Percentiles rank a stretch among this genome's conserved stretches.
Conservation (phyloP, 345 rosid genomes). For the Hibiscus tridactylites region DNA sequence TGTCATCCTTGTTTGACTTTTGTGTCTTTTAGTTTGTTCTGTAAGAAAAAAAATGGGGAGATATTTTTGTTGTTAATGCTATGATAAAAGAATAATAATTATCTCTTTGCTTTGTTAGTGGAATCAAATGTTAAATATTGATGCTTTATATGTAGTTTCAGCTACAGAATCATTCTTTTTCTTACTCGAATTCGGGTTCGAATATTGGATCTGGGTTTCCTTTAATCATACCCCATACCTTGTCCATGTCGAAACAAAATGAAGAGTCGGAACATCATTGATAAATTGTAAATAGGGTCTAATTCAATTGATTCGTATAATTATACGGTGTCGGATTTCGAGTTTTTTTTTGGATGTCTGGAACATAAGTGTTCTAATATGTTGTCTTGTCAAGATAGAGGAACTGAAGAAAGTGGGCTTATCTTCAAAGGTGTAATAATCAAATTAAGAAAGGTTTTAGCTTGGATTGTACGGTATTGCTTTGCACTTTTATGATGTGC, state of each 20-base stretch:
- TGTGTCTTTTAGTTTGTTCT: not conserved
- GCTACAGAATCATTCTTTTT: not conserved
- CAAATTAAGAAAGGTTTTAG: not conserved
- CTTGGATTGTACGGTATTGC: not conserved
- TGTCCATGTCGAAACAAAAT: too few species aligned
- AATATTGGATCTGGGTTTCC: too few species aligned
- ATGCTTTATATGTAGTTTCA: too few species aligned
- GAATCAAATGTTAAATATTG: not conserved
- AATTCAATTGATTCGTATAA: not conserved
- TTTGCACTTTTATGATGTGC: not conserved
- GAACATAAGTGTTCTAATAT: not conserved
- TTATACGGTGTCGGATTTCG: not conserved
- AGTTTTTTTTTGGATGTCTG: too few species aligned
- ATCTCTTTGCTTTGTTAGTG: conserved; percentile 4
- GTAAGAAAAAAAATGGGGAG: not conserved
- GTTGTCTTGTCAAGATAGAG: not conserved
- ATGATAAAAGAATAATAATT: not conserved
- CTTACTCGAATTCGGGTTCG: not conserved
- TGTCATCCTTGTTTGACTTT: not conserved
- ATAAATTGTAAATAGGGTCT: not conserved
- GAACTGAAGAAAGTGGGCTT: not conserved
- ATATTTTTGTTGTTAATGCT: conserved; percentile 14
- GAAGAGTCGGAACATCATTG: too few species aligned
- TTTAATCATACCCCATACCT: too few species aligned
- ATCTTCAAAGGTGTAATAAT: not conserved